Percentiles rank a stretch among this genome's conserved stretches.
These are phyloP conservation scores for Fusarium incarnatum DNA, from an alignment of 2,329 filamentous ascomycete genomes.

Conservation along the genomic window DNA sequence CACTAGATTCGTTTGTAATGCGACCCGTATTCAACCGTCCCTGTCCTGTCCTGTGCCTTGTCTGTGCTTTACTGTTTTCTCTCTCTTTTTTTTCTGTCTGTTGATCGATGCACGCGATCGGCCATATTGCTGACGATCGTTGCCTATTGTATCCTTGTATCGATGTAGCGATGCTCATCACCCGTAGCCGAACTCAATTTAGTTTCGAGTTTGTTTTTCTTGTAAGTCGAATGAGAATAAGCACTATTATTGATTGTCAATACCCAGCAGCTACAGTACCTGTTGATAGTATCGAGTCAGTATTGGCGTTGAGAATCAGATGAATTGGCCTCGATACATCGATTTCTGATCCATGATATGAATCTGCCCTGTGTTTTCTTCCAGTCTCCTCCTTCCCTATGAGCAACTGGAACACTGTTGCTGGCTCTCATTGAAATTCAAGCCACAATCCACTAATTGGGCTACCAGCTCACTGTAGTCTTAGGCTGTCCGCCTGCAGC, in stretches of 20 bases:
- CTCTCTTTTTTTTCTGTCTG: background rate
- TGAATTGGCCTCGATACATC: background rate
- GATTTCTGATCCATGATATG: background rate
- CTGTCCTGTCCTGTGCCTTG: conserved; percentile 17
- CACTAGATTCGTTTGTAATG: background rate
- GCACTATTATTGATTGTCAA: background rate
- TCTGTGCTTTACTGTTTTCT: conserved; percentile 17
- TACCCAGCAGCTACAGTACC: too few species aligned
- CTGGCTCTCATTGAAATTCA: background rate
- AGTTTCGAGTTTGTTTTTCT: conserved; percentile 20
- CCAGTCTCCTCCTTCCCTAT: background rate
- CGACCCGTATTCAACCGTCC: conserved; percentile 1
- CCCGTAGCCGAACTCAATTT: conserved; percentile 30
- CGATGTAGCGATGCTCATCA: conserved; percentile 25
- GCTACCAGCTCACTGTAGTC: background rate
- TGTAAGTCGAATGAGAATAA: conserved; percentile 1
- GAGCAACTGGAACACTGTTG: background rate
- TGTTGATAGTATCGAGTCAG: background rate
- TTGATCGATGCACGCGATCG: conserved; percentile 34
- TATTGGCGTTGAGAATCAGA: background rate
- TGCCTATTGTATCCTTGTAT: conserved; percentile 14
- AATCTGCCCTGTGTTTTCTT: too few species aligned
- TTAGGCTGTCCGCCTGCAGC: background rate
- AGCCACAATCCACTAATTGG: conserved; percentile 8
- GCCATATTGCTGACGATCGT: conserved; percentile 24